Evolutionary conservation across 371 early-diverging fungal species (phyloP).

Genomic region (Actinomucor elegans): DNA sequence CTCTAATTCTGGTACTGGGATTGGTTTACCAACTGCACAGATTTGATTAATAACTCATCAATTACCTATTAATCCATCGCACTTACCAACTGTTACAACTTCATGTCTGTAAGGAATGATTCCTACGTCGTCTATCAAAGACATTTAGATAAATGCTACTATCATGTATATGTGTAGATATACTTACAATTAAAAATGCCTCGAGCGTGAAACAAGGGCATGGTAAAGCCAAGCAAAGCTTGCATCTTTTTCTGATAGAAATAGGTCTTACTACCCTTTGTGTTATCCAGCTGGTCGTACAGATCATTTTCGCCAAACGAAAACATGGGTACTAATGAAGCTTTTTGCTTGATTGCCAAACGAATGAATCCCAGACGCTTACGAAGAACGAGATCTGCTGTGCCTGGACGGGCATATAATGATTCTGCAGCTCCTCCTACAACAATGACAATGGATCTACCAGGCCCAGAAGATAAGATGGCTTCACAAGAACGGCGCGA

Average conservation of each 20-base stretch:
- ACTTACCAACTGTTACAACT: constrained; percentile 53
- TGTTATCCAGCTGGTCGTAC: constrained; percentile 64
- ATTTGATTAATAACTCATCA: neutral
- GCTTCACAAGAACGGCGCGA: constrained; percentile 71
- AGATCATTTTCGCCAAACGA: constrained; percentile 87
- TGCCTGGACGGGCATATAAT: constrained; percentile 66
- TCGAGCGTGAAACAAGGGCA: constrained; percentile 75
- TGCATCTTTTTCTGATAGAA: constrained; percentile 64
- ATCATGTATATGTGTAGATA: neutral
- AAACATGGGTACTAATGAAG: constrained; percentile 72
- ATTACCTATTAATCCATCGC: neutral
- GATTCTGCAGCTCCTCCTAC: constrained; percentile 83
- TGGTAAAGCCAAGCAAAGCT: constrained; percentile 62
- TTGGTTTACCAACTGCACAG: constrained; percentile 71
- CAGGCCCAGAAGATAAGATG: constrained; percentile 74
- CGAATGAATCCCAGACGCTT: constrained; percentile 81
- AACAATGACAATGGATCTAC: constrained; percentile 76
- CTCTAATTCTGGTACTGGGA: constrained; percentile 54
- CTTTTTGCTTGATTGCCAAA: constrained; percentile 72
- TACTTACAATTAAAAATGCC: constrained; percentile 71
- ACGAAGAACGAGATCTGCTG: constrained; percentile 63
- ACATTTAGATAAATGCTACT: neutral
- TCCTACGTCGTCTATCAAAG: constrained; percentile 49
- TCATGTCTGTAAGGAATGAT: constrained; percentile 59
- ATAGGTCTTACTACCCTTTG: constrained; percentile 49